Conservation (phyloP, 192 early-diverging fungal genomes). For the Chytriomyces confervae region DNA sequence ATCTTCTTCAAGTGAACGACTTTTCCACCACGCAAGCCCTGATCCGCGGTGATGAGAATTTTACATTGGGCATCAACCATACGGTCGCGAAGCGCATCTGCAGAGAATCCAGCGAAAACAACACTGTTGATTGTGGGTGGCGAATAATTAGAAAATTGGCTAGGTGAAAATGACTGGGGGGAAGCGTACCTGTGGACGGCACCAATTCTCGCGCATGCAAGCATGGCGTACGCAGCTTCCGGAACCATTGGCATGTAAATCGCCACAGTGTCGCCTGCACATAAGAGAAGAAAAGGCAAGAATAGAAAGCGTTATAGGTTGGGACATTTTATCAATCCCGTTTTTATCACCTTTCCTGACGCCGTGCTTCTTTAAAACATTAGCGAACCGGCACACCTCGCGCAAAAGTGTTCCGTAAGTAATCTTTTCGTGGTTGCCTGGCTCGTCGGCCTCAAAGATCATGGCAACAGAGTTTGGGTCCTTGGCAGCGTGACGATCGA, state of each 20-base stretch:
- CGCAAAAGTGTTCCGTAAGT: slow-evolving; percentile 84
- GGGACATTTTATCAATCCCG: too few relatives aligned
- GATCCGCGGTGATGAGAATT: slow-evolving; percentile 91
- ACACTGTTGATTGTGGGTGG: slow-evolving; percentile 56
- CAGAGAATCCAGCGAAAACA: slow-evolving; percentile 96
- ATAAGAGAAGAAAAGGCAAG: too few relatives aligned
- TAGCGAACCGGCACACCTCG: slow-evolving; percentile 85
- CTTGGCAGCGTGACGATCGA: slow-evolving; percentile 86
- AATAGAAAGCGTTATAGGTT: too few relatives aligned
- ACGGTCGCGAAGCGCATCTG: slow-evolving; percentile 91
- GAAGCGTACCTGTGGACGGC: slow-evolving; percentile 1
- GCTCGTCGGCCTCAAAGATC: slow-evolving; percentile 64
- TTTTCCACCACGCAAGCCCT: slow-evolving; percentile 91
- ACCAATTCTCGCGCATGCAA: slow-evolving; percentile 77
- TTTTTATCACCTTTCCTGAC: slow-evolving; percentile 67
- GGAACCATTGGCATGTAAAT: slow-evolving; percentile 98
- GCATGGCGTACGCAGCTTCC: slow-evolving; percentile 89
- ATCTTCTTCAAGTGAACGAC: slow-evolving; percentile 89
- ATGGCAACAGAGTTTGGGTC: slow-evolving; percentile 74
- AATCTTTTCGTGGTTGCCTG: slow-evolving; percentile 73
- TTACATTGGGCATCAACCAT: slow-evolving; percentile 81
- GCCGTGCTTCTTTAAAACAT: slow-evolving; percentile 80
- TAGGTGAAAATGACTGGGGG: not conserved
- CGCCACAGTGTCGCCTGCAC: slow-evolving; percentile 82
- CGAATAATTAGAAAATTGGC: slow-evolving; percentile 6